Base-by-base conservation (phyloP, 2,329 filamentous ascomycete species). In the Coniochaeta pulveracea region DNA sequence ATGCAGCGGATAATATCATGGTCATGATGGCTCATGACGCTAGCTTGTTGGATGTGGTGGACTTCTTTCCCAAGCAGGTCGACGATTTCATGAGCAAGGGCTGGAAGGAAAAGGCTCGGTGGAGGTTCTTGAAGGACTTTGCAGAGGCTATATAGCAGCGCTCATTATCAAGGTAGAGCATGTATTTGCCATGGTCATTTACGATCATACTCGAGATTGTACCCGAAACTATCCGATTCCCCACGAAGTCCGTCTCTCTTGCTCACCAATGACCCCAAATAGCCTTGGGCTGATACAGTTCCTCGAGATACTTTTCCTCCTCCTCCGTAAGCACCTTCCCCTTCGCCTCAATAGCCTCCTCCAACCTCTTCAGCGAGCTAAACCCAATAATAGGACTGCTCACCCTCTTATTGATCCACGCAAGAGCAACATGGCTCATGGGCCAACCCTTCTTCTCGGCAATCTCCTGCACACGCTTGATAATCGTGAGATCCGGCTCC, bases 351-450 rank as follows among this genome's bases (percentile, higher is more conserved):
- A 76, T 58, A 2, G 72, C 71, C 55, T 81, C 73, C 22, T 77
- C 69, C 27, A 82, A 66, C n/a, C 76, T 58, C 37, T 63, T 59
- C 21, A 66, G 57, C 34, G 61, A 78, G 40, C 62, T 69, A 42
- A 81, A 58, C 0, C 78, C 76, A 34, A 79, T 57, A 37, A 81
- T 80, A 2, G 74, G 75, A 42, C 63, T 70, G 16, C 62, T 52
- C 5, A 66, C 63, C 27, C 64, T 58, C 40, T 64, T 60, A 41
- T 71, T 56, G 36, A 67, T 64, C 78, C 78, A 83, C 3, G 74
- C 75, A 35, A 77, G 61, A 1, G 72, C 66, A 14, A 83, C 68
- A 36, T 78, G 68, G 27, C 43, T 28, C 19, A 48, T 45, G 33
- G 45, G 43, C 50, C 50, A 52, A 27, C 43, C 40, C 16, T 44